Evolutionary conservation across 148 eudicot species (phyloP), one percentile per base, ranked within the genome.

Genomic region (Diospyros lotus): DNA sequence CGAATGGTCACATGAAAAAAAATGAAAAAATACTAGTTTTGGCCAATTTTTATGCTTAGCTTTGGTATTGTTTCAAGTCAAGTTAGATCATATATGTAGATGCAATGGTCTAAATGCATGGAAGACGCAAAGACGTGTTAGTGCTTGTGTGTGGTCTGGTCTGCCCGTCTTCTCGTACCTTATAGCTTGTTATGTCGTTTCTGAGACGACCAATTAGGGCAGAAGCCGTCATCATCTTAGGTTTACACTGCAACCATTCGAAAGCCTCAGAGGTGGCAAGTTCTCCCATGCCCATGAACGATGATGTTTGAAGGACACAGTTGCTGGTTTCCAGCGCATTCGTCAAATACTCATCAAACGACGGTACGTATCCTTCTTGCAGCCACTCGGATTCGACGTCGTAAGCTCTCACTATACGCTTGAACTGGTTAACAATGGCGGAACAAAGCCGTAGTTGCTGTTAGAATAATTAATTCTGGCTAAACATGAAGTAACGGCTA

Each of bases 321-420:
- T 45, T n/a, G 18, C 50, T 17, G 58, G 71, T 59, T 67, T 41
- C 48, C 1, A 83, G 4, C 15, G 65, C 69, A 15, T 52, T 46
- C 5, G 52, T 9, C 75, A 75, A 68, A 62, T 81, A 76, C 51
- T 80, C 83, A 14, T 80, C 81, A 13, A 59, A 40, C 9, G 72
- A 75, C 74, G 83, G 80, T 9, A 66, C 39, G 5, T 71, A 58
- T 9, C 70, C 74, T 9, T 50, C 60, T 13, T 74, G n/a, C 4
- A 60, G 5, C 83, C 86, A 78, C 63, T 80, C 39, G 0, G 82
- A 71, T 58, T 84, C 81, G 18, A 40, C 17, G 11, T 66, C 40
- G 61, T 74, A 75, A 14, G 73, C 52, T 68, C 54, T 56, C 64
- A 45, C 53, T 11, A 78, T n/a, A 28, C 66, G 64, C 65, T 77